Percentiles rank a stretch among this genome's conserved stretches.
Evolutionary conservation across 1,139 yeast genomes (phyloP).

Genomic region (Geotrichum reessii): DNA sequence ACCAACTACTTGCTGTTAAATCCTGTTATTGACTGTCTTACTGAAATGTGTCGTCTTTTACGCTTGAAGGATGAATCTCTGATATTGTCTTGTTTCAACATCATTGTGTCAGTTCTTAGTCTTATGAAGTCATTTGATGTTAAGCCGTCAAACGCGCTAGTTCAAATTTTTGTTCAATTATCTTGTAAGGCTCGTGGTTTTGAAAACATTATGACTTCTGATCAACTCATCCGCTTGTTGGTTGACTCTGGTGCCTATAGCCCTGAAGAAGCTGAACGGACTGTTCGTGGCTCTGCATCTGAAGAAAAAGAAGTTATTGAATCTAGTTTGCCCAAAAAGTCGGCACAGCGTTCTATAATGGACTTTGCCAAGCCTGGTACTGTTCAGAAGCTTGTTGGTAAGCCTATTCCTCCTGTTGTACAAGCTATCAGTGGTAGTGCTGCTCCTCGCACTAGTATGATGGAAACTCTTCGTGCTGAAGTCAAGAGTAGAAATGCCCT

Average conservation of each 20-base stretch:
- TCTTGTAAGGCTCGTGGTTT: conserved; percentile 24
- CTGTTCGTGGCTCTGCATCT: conserved; percentile 17
- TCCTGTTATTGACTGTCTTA: conserved; percentile 29
- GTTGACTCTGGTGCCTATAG: conserved; percentile 25
- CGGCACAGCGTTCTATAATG: conserved; percentile 23
- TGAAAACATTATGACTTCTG: conserved; percentile 26
- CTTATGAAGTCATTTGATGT: conserved; percentile 31
- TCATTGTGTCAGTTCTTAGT: conserved; percentile 46
- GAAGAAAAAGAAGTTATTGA: conserved; percentile 6
- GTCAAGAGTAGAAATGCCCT: conserved; percentile 18
- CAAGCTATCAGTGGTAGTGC: conserved; percentile 18
- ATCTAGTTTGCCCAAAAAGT: not conserved
- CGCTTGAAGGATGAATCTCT: conserved; percentile 74
- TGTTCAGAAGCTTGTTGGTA: conserved; percentile 19
- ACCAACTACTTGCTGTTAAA: conserved; percentile 27
- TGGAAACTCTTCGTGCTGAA: conserved; percentile 30
- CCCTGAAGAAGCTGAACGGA: conserved; percentile 21
- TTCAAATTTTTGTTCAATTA: conserved; percentile 24
- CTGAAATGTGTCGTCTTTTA: conserved; percentile 65
- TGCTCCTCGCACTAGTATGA: conserved; percentile 25
- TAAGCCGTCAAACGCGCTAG: conserved; percentile 26
- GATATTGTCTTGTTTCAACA: conserved; percentile 64
- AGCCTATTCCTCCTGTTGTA: conserved; percentile 11
- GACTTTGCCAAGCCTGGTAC: conserved; percentile 22
- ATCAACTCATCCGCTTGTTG: conserved; percentile 25